phyloP scores from a whole-genome alignment of 805 yeast species.

The Metschnikowia proteae region DNA sequence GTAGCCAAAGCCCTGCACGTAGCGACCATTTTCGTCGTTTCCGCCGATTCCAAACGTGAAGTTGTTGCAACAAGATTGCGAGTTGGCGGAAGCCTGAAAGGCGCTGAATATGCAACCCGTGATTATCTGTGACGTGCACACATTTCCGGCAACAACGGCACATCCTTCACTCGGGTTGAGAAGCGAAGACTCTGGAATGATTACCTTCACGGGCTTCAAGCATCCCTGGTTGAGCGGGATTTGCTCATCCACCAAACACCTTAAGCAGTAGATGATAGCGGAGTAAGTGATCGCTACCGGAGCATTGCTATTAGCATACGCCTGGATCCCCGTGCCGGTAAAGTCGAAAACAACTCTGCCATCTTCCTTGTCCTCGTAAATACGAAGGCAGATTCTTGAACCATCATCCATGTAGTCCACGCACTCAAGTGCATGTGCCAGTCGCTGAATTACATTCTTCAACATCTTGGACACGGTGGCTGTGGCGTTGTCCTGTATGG shows the following conservation, averaged over 20 bases:
- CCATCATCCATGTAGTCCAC: slow-evolving; percentile 80
- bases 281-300: slow-evolving; percentile 88
- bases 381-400: slow-evolving; percentile 55
- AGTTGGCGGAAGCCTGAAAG: slow-evolving; percentile 85
- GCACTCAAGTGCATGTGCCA: slow-evolving; percentile 15
- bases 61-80: slow-evolving; percentile 95
- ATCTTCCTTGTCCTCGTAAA: slow-evolving; percentile 43
- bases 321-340: slow-evolving; percentile 80
- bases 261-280: slow-evolving; percentile 80
- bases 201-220: slow-evolving; percentile 68
- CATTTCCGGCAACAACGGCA: slow-evolving; percentile 91
- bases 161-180: slow-evolving; percentile 78
- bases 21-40: slow-evolving; percentile 49
- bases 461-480: slow-evolving; percentile 16
- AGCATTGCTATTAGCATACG: slow-evolving; percentile 87
- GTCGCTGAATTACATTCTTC: slow-evolving; percentile 17
- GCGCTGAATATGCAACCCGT: slow-evolving; percentile 88
- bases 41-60: slow-evolving; percentile 74
- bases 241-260: slow-evolving; percentile 80
- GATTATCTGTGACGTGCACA: slow-evolving; percentile 88
- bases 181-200: slow-evolving; percentile 33
- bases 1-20: slow-evolving; percentile 22
- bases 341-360: slow-evolving; percentile 79
- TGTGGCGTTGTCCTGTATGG: slow-evolving; percentile 20
- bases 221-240: slow-evolving; percentile 96